Conservation (phyloP, 768 basidiomycete species). For the Floccularia luteovirens region DNA sequence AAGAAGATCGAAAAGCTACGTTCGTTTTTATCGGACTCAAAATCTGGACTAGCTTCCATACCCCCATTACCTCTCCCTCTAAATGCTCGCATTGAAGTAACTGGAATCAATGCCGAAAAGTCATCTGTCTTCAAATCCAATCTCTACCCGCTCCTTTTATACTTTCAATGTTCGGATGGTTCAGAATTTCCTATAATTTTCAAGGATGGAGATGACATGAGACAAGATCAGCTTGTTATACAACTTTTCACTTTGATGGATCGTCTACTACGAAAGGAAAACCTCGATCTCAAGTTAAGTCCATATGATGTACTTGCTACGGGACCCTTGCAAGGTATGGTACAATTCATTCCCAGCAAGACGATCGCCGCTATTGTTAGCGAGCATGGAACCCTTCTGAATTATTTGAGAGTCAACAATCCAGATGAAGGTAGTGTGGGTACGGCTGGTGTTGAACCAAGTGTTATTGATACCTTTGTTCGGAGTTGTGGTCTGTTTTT, state of each 20-base stretch:
- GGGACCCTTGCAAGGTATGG: slow-evolving; percentile 89
- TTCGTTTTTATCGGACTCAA: slow-evolving; percentile 76
- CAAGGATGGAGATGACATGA: slow-evolving; percentile 98
- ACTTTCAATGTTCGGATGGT: slow-evolving; percentile 81
- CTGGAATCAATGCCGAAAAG: slow-evolving; percentile 85
- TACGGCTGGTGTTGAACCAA: slow-evolving; percentile 90
- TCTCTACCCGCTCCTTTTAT: slow-evolving; percentile 84
- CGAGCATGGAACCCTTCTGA: slow-evolving; percentile 82
- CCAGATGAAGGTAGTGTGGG: slow-evolving; percentile 95
- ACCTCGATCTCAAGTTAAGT: slow-evolving; percentile 85
- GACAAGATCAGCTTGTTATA: slow-evolving; percentile 96
- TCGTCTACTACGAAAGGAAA: slow-evolving; percentile 85
- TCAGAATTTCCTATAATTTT: slow-evolving; percentile 93
- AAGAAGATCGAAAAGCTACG: slow-evolving; percentile 98
- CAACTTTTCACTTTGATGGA: slow-evolving; percentile 99
- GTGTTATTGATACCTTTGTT: slow-evolving; percentile 93
- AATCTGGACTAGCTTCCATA: slow-evolving; percentile 77
- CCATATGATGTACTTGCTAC: slow-evolving; percentile 94
- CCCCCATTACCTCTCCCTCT: slow-evolving; percentile 82
- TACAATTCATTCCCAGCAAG: slow-evolving; percentile 92
- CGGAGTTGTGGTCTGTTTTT: slow-evolving; percentile 79
- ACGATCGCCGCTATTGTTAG: slow-evolving; percentile 92
- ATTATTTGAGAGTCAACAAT: slow-evolving; percentile 79
- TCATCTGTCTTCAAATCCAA: slow-evolving; percentile 98
- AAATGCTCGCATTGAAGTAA: slow-evolving; percentile 78